Conservation (phyloP, 805 yeast species). For the Spathaspora arborariae region DNA sequence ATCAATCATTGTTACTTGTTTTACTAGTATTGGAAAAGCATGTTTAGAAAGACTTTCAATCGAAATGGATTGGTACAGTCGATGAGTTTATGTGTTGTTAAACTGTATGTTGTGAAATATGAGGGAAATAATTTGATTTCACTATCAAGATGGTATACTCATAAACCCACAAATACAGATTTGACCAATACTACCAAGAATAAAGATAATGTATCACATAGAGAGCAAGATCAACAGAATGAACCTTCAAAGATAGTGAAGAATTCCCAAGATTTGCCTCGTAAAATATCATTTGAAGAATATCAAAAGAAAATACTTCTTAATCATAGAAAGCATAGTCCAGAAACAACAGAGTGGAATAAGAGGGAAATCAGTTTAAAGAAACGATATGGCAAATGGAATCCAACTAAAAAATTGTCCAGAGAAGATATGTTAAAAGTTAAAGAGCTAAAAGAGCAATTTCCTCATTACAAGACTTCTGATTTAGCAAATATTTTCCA, state of each 20-base stretch:
- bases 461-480: slow-evolving; percentile 58
- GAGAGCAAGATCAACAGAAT: not conserved
- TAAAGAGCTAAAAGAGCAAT: slow-evolving; percentile 47
- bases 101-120: not conserved
- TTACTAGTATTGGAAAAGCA: not conserved
- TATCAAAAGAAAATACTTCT: slow-evolving; percentile 1
- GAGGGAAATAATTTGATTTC: not conserved
- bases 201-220: not conserved
- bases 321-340: slow-evolving; percentile 6
- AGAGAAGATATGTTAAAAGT: slow-evolving; percentile 68
- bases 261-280: not conserved
- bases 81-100: not conserved
- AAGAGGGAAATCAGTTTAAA: slow-evolving; percentile 60
- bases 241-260: not conserved
- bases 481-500: slow-evolving; percentile 62
- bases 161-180: not conserved
- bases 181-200: not conserved
- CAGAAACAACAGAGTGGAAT: slow-evolving; percentile 52
- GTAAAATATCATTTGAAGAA: not conserved
- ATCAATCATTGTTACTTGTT: not conserved
- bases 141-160: not conserved
- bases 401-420: slow-evolving; percentile 63
- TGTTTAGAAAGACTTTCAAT: not conserved
- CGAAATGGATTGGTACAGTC: not conserved
- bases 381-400: slow-evolving; percentile 65